Evolutionary conservation across 768 basidiomycete species (phyloP).

Genomic region (Mycena capillaripes): DNA sequence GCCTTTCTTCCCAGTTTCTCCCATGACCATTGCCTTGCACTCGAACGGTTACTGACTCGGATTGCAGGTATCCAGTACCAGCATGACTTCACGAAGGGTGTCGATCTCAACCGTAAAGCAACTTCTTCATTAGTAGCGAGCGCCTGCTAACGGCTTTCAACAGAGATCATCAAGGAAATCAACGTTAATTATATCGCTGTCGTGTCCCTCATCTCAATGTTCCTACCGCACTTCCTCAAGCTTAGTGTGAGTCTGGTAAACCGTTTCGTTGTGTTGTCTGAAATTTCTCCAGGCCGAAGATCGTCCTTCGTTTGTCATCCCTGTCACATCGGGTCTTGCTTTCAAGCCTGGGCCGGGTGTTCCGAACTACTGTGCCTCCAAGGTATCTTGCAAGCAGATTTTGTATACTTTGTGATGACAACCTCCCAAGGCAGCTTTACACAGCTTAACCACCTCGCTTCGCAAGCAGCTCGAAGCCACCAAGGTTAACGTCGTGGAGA

Average conservation of each 20-base stretch:
- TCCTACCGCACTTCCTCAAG: conserved; percentile 69
- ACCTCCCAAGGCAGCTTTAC: conserved; percentile 72
- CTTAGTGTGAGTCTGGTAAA: conserved; percentile 56
- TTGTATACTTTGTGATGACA: no score
- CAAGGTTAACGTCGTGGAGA: conserved; percentile 67
- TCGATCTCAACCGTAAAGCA: conserved; percentile 57
- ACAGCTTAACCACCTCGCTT: conserved; percentile 64
- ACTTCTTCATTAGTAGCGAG: background rate
- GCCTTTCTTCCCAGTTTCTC: no score
- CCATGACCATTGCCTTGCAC: no score
- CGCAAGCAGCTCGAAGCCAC: conserved; percentile 61
- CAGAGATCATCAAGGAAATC: conserved; percentile 62
- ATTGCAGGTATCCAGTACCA: conserved; percentile 59
- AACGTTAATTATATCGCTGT: conserved; percentile 69
- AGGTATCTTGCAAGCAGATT: no score
- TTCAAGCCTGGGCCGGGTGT: conserved; percentile 59
- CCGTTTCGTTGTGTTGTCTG: background rate
- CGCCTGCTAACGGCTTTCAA: conserved; percentile 13
- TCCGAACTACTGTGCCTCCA: conserved; percentile 68
- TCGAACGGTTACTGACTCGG: background rate
- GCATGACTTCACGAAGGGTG: conserved; percentile 58
- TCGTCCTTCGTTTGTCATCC: conserved; percentile 61
- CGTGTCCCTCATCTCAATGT: conserved; percentile 60
- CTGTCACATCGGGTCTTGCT: conserved; percentile 67
- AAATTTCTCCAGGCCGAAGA: conserved; percentile 53